phyloP scores from a whole-genome alignment of 352 stramenopile genomes.

The Aphanomyces astaci region DNA sequence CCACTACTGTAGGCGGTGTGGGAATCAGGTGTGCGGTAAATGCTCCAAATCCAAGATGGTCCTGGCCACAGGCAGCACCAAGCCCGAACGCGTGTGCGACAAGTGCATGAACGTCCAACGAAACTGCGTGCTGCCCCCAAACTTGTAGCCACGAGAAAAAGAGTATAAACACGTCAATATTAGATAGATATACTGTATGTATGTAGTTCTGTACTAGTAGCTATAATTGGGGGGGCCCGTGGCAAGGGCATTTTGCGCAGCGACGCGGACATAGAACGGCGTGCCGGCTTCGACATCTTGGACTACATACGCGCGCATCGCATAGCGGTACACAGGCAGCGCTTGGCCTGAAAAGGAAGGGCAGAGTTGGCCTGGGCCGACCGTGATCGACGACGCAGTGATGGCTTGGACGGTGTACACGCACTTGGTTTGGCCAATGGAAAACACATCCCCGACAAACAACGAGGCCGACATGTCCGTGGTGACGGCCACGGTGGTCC shows the following conservation, averaged over 20 bases:
- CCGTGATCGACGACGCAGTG: slow-evolving; percentile 3
- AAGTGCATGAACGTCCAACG: slow-evolving; percentile 9
- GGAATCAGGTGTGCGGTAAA: slow-evolving; percentile 70
- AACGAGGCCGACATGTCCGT: slow-evolving; percentile 27
- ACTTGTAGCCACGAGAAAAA: neutral
- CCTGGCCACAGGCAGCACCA: neutral
- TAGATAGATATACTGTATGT: neutral
- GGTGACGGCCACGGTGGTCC: slow-evolving; percentile 38
- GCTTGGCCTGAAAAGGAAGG: slow-evolving; percentile 14
- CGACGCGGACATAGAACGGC: slow-evolving; percentile 57
- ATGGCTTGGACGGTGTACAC: slow-evolving; percentile 3
- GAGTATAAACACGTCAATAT: too few relatives aligned
- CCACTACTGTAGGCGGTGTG: slow-evolving; percentile 46
- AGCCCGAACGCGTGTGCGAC: slow-evolving; percentile 13
- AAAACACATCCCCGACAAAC: slow-evolving; percentile 36
- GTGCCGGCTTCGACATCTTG: slow-evolving; percentile 29
- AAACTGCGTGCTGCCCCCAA: neutral
- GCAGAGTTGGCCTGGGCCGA: neutral
- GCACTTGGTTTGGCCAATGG: slow-evolving; percentile 1
- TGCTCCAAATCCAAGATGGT: slow-evolving; percentile 40
- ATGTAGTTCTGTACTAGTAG: too few relatives aligned
- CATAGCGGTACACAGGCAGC: slow-evolving; percentile 17
- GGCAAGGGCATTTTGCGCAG: slow-evolving; percentile 52
- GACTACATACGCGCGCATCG: slow-evolving; percentile 17
- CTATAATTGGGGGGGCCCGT: slow-evolving; percentile 29